Evolutionary conservation across 495 filamentous ascomycete species (phyloP), one percentile per base, ranked within the genome.

Genomic region (Xylaria nigripes): DNA sequence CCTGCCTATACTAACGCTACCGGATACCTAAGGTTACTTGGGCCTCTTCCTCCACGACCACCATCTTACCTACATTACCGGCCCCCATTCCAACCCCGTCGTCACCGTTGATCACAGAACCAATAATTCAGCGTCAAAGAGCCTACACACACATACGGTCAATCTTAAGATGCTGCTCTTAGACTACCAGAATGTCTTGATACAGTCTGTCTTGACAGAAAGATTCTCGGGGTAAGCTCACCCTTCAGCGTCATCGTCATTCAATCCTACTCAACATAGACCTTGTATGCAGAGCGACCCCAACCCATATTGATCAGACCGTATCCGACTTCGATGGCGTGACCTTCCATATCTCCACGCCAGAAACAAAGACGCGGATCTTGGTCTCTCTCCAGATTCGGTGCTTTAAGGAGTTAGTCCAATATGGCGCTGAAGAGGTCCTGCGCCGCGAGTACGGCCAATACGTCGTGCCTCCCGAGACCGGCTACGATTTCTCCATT

Each of bases 291-390:
- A 96, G 93, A 72, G 82, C 87, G 58, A 73, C 87, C 45, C 90
- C 89, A 42, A 80, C 83, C 42, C 86, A 86, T 64, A 92, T 99
- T 72, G 94, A 97, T 72, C 93, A 99, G 74, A 85, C 94, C 51
- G 91, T 93, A 42, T 96, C 91, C 61, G 93, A 99, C 68, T 99
- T 99, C 68, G 93, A 99, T 69, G 90, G 90, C 60, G 92, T 96
- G 50, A 93, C 86, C 55, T 99, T 96, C 73, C 93, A 99, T 70
- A 85, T 99, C 57, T 96, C 90, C 24, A 99, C 93, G 7, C 94
- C 90, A 27, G 89, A 96, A 64, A 75, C 83, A 50, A 96, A 95
- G 77, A 82, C 89, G 38, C 87, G 90, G 72, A 96, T 97, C 62
- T 78, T 93, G 43, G 82, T 99, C 36, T 96, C 92, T 21, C 87